Base-by-base conservation (phyloP, 108 stramenopile species). In the Pinguiococcus pyrenoidosus region DNA sequence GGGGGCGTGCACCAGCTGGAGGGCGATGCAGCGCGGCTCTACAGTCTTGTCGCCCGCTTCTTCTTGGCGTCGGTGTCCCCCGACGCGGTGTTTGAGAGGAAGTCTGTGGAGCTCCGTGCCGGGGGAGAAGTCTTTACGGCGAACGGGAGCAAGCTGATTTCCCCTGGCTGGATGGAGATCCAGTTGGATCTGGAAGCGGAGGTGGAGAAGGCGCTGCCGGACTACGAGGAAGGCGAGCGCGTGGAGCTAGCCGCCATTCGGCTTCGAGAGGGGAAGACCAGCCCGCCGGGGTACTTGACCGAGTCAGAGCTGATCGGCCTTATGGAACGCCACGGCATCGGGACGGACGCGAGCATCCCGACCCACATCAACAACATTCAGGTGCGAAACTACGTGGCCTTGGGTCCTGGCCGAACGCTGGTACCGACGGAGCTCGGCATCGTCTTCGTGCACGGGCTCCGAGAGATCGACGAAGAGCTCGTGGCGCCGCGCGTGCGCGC, bases 261-360 rank as follows among this genome's bases (percentile, higher is more conserved):
- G 24, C 21, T 17, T 9, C 14, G 40, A 23, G 84, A 85, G 53
- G 73, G 72, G 49, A 72, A 77, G 69, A 91, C 89, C n/a, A 72
- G 78, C 10, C 67, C 83, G 28, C 85, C 89, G 17, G 75, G 75
- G 4, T 81, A 82, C 49, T 50, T 90, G 7, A 84, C 83, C 20
- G 89, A 90, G 46, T 77, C 76, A 9, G 83, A 86, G 44, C 60
- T 90, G 47, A 90, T 90, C 47, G 62, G 65, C 2, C 51, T 65
- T 49, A 88, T 88, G 86, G 86, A 87, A 49, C 59, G 67, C 20
- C 62, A 82, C 45, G 79, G 79, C 6, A 84, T 84, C 51, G 91
- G 91, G 7, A 93, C 91, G n/a, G 91, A 93, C 50, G 91, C 91
- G 9, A 87, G 87, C 10, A 92, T 88, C 49, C 44, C 75, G 20